These are phyloP conservation scores for Leccinum arenicola DNA, from an alignment of 768 basidiomycete genomes.

Conservation along the genomic window DNA sequence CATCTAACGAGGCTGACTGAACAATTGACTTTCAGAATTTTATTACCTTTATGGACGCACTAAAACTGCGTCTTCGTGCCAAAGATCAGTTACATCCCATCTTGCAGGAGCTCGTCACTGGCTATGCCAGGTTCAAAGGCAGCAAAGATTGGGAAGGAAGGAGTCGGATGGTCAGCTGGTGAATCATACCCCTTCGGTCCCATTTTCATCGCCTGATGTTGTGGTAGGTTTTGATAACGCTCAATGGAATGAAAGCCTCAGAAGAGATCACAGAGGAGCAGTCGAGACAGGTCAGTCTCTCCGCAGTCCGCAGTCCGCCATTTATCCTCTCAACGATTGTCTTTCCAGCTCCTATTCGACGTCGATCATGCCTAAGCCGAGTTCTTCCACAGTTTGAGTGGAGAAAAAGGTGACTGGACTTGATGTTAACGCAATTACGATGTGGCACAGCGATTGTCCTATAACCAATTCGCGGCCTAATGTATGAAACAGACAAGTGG, in stretches of 20 bases:
- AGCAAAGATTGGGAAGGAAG: constrained; percentile 97
- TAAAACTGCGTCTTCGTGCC: constrained; percentile 89
- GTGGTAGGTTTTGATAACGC: constrained; percentile 82
- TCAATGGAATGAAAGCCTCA: constrained; percentile 97
- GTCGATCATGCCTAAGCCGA: constrained; percentile 95
- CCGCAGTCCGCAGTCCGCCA: neutral
- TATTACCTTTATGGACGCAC: constrained; percentile 98
- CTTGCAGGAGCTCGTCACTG: constrained; percentile 88
- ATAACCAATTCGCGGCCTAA: neutral
- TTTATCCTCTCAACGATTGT: neutral
- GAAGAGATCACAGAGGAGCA: constrained; percentile 97
- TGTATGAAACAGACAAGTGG: neutral
- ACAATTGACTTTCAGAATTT: constrained; percentile 62
- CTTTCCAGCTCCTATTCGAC: constrained; percentile 83
- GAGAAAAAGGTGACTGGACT: constrained; percentile 33
- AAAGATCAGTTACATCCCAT: constrained; percentile 97
- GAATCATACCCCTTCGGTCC: constrained; percentile 20
- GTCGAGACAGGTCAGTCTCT: constrained; percentile 68
- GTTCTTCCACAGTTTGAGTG: constrained; percentile 76
- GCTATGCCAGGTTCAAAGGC: constrained; percentile 91
- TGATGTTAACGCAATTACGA: constrained; percentile 6
- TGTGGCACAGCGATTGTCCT: neutral
- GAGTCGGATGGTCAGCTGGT: constrained; percentile 89
- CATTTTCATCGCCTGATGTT: neutral
- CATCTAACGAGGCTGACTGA: neutral